Conservation (phyloP, 345 rosid genomes). For the Populus simonii region DNA sequence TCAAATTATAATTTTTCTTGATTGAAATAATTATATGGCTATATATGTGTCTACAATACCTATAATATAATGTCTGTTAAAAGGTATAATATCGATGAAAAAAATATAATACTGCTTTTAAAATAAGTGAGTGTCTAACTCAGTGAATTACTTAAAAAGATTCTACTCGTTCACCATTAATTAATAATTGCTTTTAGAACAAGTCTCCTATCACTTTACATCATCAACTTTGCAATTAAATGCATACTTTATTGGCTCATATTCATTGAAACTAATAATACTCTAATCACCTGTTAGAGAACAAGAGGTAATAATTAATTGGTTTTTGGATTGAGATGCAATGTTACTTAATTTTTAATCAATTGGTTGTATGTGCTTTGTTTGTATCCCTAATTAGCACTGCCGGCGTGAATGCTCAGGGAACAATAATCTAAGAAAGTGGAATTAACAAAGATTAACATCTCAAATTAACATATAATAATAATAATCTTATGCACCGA, state of each 20-base stretch:
- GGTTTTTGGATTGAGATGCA: constrained; percentile 7
- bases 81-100: too few species aligned
- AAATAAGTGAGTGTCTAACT: neutral
- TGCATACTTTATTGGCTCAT: too few species aligned
- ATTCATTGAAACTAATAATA: neutral
- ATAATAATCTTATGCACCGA: neutral
- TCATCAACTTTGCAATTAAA: neutral
- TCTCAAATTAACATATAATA: neutral
- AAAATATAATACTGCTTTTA: too few species aligned
- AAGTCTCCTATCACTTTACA: neutral
- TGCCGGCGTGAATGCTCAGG: constrained; percentile 34
- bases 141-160: neutral
- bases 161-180: neutral
- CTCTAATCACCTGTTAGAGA: neutral
- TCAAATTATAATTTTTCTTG: neutral
- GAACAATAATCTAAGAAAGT: constrained; percentile 20
- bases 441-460: neutral
- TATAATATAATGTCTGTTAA: neutral
- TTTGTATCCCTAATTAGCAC: constrained; percentile 5
- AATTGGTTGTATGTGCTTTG: constrained; percentile 25
- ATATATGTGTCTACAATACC: too few species aligned
- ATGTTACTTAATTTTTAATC: constrained; percentile 11
- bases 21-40: neutral
- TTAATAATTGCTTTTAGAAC: neutral
- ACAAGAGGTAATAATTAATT: constrained; percentile 8